These are phyloP conservation scores for Bonia amplexicaulis DNA, from an alignment of 176 grass and related monocot genomes.

Conservation along the genomic window DNA sequence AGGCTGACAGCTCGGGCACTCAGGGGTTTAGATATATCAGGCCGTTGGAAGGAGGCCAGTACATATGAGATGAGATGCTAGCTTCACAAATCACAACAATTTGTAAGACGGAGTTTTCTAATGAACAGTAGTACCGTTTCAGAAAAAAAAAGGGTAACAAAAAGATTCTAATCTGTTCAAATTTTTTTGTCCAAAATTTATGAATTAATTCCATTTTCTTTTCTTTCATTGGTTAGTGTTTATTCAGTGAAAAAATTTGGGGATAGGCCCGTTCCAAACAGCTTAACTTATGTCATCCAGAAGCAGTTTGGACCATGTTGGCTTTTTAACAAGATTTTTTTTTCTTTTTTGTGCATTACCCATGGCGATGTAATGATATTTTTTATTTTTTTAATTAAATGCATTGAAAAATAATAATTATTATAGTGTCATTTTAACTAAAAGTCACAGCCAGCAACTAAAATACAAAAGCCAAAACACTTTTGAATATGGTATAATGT, in stretches of 20 bases:
- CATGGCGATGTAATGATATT: no score
- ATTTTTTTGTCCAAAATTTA: background rate
- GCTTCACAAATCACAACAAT: slow-evolving; percentile 6
- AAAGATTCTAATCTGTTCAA: background rate
- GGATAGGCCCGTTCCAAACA: no score
- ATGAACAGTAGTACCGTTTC: background rate
- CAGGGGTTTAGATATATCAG: slow-evolving; percentile 48
- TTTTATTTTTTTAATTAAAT: no score
- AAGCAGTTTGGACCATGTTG: no score
- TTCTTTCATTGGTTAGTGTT: background rate
- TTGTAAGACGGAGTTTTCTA: slow-evolving; percentile 25
- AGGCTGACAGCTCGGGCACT: slow-evolving; percentile 16
- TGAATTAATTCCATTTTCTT: background rate
- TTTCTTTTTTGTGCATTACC: no score
- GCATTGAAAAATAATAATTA: no score
- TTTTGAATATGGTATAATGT: background rate
- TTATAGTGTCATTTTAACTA: no score
- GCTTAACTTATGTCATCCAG: no score
- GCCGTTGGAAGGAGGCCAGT: slow-evolving; percentile 66
- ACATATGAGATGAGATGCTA: slow-evolving; percentile 29
- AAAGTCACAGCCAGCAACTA: no score
- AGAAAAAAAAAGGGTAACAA: background rate
- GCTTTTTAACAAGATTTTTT: no score
- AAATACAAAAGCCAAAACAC: no score
- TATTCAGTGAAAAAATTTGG: background rate